phyloP scores from a whole-genome alignment of 148 eudicot genomes.

The Chenopodium formosanum region DNA sequence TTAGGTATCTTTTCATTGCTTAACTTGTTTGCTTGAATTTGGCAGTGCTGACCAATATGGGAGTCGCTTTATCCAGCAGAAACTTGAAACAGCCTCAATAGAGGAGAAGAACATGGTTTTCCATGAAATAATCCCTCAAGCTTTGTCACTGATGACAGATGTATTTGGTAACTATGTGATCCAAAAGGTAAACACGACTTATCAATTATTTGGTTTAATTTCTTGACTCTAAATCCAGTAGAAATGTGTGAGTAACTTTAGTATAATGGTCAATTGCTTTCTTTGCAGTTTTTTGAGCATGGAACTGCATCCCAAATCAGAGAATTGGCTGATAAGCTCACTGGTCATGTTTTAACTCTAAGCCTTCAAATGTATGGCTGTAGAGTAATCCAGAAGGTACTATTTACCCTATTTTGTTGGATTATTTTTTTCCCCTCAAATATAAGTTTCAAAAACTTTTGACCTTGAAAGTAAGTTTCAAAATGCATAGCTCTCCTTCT shows the following conservation, averaged over 20 bases:
- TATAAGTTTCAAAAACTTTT: not conserved
- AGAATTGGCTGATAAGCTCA: slow-evolving; percentile 72
- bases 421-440: not conserved
- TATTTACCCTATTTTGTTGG: not conserved
- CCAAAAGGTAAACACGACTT: slow-evolving; percentile 55
- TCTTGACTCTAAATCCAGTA: not conserved
- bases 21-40: slow-evolving; percentile 12
- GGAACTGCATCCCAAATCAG: slow-evolving; percentile 70
- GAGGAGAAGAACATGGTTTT: slow-evolving; percentile 81
- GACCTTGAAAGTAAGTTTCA: not conserved
- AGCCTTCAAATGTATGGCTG: slow-evolving; percentile 99
- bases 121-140: slow-evolving; percentile 69
- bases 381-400: slow-evolving; percentile 95
- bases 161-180: slow-evolving; percentile 91
- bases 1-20: not conserved
- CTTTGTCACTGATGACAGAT: slow-evolving; percentile 75
- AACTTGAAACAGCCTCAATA: slow-evolving; percentile 66
- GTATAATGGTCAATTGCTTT: not conserved
- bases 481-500: not conserved
- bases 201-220: not conserved
- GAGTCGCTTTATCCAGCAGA: slow-evolving; percentile 87
- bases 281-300: slow-evolving; percentile 80
- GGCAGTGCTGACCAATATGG: slow-evolving; percentile 86
- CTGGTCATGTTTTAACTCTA: slow-evolving; percentile 73
- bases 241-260: not conserved